Evolutionary conservation across 2,329 filamentous ascomycete genomes (phyloP).

Genomic region (Cladophialophora yegresii): DNA sequence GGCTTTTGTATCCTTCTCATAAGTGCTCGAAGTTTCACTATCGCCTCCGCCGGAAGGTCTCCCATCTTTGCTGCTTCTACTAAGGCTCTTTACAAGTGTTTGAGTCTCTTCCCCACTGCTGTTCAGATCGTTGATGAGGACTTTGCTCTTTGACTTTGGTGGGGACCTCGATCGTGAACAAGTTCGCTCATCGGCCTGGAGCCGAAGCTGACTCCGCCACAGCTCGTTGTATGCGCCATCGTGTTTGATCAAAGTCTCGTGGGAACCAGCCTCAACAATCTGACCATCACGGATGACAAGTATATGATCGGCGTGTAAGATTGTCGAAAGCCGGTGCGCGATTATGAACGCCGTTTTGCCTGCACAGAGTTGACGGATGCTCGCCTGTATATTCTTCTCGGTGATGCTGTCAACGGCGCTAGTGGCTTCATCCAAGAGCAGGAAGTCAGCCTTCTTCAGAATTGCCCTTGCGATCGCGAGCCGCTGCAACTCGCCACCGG

Average conservation of each 20-base stretch:
- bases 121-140: constrained; percentile 17
- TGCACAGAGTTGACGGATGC: constrained; percentile 50
- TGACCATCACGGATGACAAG: constrained; percentile 65
- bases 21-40: constrained; percentile 1
- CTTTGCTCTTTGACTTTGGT: background rate
- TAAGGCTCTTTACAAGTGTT: constrained; percentile 2
- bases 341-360: constrained; percentile 57
- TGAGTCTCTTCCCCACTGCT: constrained; percentile 7
- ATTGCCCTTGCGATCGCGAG: constrained; percentile 52
- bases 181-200: constrained; percentile 16
- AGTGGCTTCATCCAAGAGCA: constrained; percentile 56
- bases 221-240: constrained; percentile 63
- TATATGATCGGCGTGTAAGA: constrained; percentile 61
- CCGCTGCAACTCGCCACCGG: constrained; percentile 56
- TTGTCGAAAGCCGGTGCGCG: constrained; percentile 49
- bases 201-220: constrained; percentile 60
- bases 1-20: background rate
- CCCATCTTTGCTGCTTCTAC: constrained; percentile 1
- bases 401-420: constrained; percentile 53
- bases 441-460: constrained; percentile 48
- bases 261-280: constrained; percentile 65
- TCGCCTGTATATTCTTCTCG: constrained; percentile 50
- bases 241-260: constrained; percentile 60
- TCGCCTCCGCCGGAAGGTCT: background rate
- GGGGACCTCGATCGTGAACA: constrained; percentile 8